Evolutionary conservation across 2,329 filamentous ascomycete species (phyloP).

Genomic region (Colletotrichum limetticola): DNA sequence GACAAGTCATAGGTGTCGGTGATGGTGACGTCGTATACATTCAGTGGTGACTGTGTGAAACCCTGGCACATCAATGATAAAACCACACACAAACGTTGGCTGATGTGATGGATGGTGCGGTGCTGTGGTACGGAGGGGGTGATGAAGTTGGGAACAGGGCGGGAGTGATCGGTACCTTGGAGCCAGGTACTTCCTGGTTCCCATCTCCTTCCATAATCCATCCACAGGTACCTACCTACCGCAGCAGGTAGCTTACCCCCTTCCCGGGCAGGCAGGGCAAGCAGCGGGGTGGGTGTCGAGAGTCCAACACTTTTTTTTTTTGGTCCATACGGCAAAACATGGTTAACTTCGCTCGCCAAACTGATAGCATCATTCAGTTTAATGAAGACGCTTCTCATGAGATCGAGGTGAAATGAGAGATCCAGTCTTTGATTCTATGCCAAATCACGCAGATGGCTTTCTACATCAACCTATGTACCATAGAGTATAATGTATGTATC

Average conservation of each 20-base stretch:
- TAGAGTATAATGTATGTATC: neutral
- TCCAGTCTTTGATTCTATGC: neutral
- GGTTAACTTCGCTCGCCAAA: neutral
- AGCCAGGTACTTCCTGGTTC: neutral
- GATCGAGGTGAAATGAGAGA: neutral
- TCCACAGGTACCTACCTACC: too few species aligned
- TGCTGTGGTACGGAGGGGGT: neutral
- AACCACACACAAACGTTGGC: neutral
- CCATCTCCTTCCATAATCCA: neutral
- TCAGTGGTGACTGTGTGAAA: too few species aligned
- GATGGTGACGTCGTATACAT: too few species aligned
- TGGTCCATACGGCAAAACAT: neutral
- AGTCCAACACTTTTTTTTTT: neutral
- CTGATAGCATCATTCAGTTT: neutral
- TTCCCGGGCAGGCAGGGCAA: neutral
- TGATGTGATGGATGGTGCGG: slow-evolving; percentile 9
- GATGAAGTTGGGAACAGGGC: neutral
- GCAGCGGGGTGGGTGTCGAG: neutral
- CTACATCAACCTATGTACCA: neutral
- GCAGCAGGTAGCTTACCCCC: neutral
- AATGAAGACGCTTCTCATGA: neutral
- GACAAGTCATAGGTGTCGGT: too few species aligned
- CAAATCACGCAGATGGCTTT: neutral
- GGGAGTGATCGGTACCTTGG: neutral
- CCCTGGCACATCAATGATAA: too few species aligned